Evolutionary conservation across 2,329 filamentous ascomycete genomes (phyloP).

Genomic region (Mollisia scopiformis): DNA sequence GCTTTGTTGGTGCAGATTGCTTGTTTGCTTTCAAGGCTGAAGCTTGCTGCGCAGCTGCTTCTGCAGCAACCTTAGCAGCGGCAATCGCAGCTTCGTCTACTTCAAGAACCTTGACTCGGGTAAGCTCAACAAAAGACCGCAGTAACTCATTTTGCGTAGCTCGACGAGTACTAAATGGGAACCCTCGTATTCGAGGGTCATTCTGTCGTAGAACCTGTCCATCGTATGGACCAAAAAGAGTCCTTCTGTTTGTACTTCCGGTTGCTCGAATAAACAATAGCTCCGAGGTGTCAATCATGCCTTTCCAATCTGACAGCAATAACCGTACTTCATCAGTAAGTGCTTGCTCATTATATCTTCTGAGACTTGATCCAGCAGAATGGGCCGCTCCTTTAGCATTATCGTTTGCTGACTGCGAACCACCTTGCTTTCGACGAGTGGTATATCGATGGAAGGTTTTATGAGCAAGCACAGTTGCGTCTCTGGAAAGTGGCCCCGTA

Average conservation of each 20-base stretch:
- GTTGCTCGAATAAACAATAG: slow-evolving; percentile 89
- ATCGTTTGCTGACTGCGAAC: slow-evolving; percentile 91
- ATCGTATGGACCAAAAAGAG: slow-evolving; percentile 89
- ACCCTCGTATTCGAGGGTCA: slow-evolving; percentile 80
- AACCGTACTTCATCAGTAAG: slow-evolving; percentile 85
- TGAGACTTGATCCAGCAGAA: slow-evolving; percentile 86
- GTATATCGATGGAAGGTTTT: slow-evolving; percentile 99
- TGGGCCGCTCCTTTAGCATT: slow-evolving; percentile 92
- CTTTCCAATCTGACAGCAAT: slow-evolving; percentile 82
- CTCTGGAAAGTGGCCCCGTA: slow-evolving; percentile 74
- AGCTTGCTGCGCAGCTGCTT: slow-evolving; percentile 49
- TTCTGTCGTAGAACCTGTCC: slow-evolving; percentile 79
- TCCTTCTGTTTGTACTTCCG: slow-evolving; percentile 82
- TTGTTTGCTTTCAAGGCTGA: slow-evolving; percentile 47
- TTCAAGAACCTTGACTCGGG: slow-evolving; percentile 81
- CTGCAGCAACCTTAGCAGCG: slow-evolving; percentile 49
- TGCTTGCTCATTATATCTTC: slow-evolving; percentile 92
- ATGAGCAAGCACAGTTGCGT: slow-evolving; percentile 87
- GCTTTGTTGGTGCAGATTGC: slow-evolving; percentile 45
- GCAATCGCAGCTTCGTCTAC: slow-evolving; percentile 68
- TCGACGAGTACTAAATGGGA: slow-evolving; percentile 90
- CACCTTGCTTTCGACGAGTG: slow-evolving; percentile 93
- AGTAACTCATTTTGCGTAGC: slow-evolving; percentile 95
- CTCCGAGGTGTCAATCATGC: slow-evolving; percentile 80
- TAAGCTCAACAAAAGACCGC: slow-evolving; percentile 92